Evolutionary conservation across 352 stramenopile species (phyloP).

Genomic region (Saprolegnia parasitica): DNA sequence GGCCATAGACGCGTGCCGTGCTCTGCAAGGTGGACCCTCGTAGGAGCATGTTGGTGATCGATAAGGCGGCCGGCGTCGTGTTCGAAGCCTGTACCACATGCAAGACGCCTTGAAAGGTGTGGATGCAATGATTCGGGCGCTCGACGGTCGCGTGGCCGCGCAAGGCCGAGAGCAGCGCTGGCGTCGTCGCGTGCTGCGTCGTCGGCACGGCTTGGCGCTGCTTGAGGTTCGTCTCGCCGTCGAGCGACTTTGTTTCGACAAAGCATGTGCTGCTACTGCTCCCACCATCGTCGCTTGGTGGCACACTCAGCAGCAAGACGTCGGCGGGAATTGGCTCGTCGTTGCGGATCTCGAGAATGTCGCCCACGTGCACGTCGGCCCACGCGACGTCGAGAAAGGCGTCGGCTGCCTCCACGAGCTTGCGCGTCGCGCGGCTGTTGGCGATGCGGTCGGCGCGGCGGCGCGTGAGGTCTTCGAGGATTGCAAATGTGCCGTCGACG

Average conservation of each 20-base stretch:
- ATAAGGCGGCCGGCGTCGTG: not conserved
- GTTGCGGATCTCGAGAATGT: constrained; percentile 74
- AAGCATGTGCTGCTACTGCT: constrained; percentile 41
- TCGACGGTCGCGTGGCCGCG: constrained; percentile 55
- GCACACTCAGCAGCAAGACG: constrained; percentile 78
- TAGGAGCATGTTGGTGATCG: constrained; percentile 81
- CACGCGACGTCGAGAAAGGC: constrained; percentile 36
- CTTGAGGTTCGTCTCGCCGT: constrained; percentile 89
- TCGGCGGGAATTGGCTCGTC: constrained; percentile 85
- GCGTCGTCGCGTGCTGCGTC: constrained; percentile 35
- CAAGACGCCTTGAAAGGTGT: constrained; percentile 63
- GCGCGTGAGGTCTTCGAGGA: constrained; percentile 42
- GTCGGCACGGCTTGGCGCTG: constrained; percentile 41
- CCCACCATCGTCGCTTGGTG: constrained; percentile 39
- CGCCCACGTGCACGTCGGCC: constrained; percentile 70
- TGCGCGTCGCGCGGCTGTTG: constrained; percentile 32
- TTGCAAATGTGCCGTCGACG: constrained; percentile 45
- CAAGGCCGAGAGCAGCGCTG: constrained; percentile 40
- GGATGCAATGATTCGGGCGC: constrained; percentile 71
- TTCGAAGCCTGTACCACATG: constrained; percentile 28
- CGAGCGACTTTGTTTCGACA: constrained; percentile 82
- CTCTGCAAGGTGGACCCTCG: constrained; percentile 91
- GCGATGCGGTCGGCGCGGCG: constrained; percentile 33
- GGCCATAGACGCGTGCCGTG: constrained; percentile 89
- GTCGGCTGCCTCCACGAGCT: not conserved